Conservation (phyloP, 2,329 filamentous ascomycete species). For the Aspergillus fijiensis region DNA sequence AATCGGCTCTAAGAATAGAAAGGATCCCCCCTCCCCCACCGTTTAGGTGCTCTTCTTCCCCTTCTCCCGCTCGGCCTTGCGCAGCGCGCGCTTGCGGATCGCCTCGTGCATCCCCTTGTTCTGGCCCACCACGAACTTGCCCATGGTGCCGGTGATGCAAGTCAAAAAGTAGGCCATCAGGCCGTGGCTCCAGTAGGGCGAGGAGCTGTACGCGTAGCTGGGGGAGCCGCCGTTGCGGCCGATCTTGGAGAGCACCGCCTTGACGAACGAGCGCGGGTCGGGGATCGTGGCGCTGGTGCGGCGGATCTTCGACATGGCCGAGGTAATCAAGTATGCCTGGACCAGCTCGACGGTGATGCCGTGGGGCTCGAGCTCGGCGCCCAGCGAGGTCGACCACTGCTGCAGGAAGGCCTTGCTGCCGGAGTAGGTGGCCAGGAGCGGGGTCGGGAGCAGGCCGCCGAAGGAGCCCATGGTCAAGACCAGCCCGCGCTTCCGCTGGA, state of each 20-base stretch:
- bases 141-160: conserved; percentile 60
- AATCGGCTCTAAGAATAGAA: not conserved
- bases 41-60: conserved; percentile 44
- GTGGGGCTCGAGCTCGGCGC: conserved; percentile 74
- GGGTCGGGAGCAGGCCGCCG: conserved; percentile 86
- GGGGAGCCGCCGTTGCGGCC: conserved; percentile 76
- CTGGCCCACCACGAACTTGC: conserved; percentile 55
- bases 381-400: conserved; percentile 87
- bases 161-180: conserved; percentile 80
- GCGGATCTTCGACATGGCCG: conserved; percentile 95
- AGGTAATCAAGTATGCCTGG: conserved; percentile 88
- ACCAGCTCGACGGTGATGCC: conserved; percentile 89
- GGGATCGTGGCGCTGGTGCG: conserved; percentile 76
- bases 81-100: conserved; percentile 78
- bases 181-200: conserved; percentile 90
- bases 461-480: conserved; percentile 98
- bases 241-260: conserved; percentile 73
- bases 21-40: not conserved
- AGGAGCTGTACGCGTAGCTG: conserved; percentile 76
- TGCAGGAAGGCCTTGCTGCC: conserved; percentile 98
- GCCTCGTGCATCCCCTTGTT: conserved; percentile 75
- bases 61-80: conserved; percentile 81
- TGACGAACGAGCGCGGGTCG: conserved; percentile 78
- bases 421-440: conserved; percentile 91
- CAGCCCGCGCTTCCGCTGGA: conserved; percentile 77